Base-by-base conservation (phyloP, 495 filamentous ascomycete species). In the Antarctomyces pellizariae region DNA sequence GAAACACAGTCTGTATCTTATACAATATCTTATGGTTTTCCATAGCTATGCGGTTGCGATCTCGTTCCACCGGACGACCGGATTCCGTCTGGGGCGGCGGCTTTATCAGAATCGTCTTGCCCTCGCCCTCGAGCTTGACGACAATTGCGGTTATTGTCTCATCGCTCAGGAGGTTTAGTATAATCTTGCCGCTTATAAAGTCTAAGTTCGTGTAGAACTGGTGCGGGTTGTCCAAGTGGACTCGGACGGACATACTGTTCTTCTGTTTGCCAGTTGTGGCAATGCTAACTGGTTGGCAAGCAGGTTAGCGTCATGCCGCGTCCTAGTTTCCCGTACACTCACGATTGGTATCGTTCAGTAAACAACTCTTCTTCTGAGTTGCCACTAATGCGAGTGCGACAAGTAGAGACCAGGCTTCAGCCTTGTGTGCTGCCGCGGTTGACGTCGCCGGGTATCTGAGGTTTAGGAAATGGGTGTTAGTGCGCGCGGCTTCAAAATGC, bases 101-200 rank as follows among this genome's bases (percentile, higher is more conserved):
- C 2, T 46, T 30, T 25, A 40, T 53, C 36, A 48, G 53, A 34
- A 44, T 60, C 11, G 79, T 82, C 25, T 61, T 59, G 36, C 72
- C 76, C 46, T 89, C 82, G 29, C 83, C 86, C 45, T 97, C 84
- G 18, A 97, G 62, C 53, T 97, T 97, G 36, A 92, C 84, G 22
- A 80, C 62, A 28, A 97, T 74, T 7, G 66, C 64, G 15, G 71
- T 62, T 24, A 97, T 58, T 15, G 65, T 62, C 31, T 76, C 64
- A 29, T 69, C 63, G 14, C 62, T 66, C 6, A 44, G 45, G 4
- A 82, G 55, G 10, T 52, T 46, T 26, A 97, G 48, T 7, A 82
- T 43, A 12, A 91, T 62, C 26, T 50, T 45, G 36, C 62, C 64
- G 1, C 57, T 62, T 15, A 97, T 61, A 33, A 67, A 53, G 47